Evolutionary conservation across 2,329 filamentous ascomycete genomes (phyloP), one percentile per base, ranked within the genome.

Genomic region (Leptographium galeiforme): DNA sequence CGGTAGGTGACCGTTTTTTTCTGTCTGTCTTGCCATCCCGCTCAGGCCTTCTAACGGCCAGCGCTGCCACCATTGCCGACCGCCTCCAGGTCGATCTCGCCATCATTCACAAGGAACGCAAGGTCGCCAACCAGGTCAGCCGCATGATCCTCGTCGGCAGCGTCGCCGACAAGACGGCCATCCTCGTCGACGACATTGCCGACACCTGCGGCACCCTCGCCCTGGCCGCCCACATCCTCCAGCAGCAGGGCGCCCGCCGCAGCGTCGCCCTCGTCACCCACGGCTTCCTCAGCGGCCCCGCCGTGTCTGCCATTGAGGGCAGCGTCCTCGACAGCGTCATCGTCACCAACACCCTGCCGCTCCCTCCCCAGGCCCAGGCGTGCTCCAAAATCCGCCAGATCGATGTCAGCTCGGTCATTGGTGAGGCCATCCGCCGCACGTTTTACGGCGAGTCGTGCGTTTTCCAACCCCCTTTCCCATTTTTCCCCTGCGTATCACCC

Each of bases 171-270:
- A 91, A 91, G 72, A 83, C 90, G 36, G 90, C 90, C 55, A 96
- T 97, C 64, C 82, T 97, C 50, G 91, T 97, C 50, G 91, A 97
- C 67, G 91, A 97, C 67, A 96, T 97, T 89, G 90, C 90, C 36
- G 91, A 97, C 66, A 97, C 91, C 4, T 96, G 91, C 67, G 61
- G 62, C 43, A 66, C 64, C 30, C 72, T 77, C 39, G 73, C 72
- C 67, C 96, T 96, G 72, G 91, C 90, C 4, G 91, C 90, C 25
- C 84, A 88, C 55, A 90, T 90, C 0, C 80, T 96, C 52, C 87
- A 90, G 67, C 78, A 87, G 62, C 85, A 95, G 63, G 87, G 88
- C 38, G 91, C 91, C 4, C 81, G 81, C 60, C 81, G 93, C 64
- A 89, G 94, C 43, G 87, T 94, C 57, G 91, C 91, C 18, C 91